Conservation (phyloP, 2,329 filamentous ascomycete species). For the Aureobasidium sp. region DNA sequence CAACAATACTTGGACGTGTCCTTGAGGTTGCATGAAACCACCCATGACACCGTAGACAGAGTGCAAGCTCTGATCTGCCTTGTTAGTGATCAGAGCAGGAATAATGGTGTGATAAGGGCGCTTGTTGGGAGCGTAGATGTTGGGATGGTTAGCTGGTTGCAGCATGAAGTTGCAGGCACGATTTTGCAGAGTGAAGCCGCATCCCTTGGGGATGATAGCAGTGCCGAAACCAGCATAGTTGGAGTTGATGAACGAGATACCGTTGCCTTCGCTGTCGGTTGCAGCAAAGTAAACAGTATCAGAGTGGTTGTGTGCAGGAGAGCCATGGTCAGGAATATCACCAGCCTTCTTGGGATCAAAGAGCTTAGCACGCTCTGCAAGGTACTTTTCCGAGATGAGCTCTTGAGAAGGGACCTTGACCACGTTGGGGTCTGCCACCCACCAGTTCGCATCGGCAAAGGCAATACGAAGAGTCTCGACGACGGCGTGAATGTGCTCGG, state of each 20-base stretch:
- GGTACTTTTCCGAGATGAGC: conserved; percentile 67
- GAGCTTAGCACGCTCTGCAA: conserved; percentile 60
- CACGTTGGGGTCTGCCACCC: conserved; percentile 74
- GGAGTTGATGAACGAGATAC: conserved; percentile 93
- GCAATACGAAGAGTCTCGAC: conserved; percentile 84
- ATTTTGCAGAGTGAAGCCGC: conserved; percentile 92
- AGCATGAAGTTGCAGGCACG: conserved; percentile 83
- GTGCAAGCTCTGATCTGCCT: conserved; percentile 65
- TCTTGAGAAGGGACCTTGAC: conserved; percentile 61
- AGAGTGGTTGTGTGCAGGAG: conserved; percentile 75
- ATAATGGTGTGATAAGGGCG: conserved; percentile 98
- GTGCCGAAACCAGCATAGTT: conserved; percentile 89
- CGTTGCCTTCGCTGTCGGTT: conserved; percentile 76
- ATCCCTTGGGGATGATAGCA: conserved; percentile 72
- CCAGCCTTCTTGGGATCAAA: conserved; percentile 50
- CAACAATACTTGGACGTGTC: conserved; percentile 85
- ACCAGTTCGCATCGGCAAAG: conserved; percentile 88
- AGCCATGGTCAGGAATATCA: conserved; percentile 59
- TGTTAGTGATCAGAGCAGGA: conserved; percentile 78
- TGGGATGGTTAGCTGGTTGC: conserved; percentile 60
- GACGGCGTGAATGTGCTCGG: conserved; percentile 68
- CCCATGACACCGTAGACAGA: conserved; percentile 95
- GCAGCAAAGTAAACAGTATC: conserved; percentile 94
- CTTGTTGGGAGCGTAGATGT: conserved; percentile 72
- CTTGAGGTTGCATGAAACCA: conserved; percentile 97